Conservation (phyloP, 164 flowering plant species). For the Nymphaea thermarum region DNA sequence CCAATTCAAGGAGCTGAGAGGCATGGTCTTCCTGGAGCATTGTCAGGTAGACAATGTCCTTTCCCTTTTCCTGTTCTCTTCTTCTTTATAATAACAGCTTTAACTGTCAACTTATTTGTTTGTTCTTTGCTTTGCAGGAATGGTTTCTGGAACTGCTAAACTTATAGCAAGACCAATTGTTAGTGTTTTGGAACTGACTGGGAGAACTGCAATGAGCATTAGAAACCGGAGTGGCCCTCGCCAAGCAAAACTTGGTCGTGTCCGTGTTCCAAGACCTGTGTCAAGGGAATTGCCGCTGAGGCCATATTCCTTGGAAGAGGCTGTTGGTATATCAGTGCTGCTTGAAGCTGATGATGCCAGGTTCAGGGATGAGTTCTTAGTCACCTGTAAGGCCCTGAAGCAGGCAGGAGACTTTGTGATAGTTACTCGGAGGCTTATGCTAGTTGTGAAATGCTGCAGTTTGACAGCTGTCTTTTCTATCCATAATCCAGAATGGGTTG, state of each 20-base stretch:
- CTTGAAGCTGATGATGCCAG: conserved; percentile 35
- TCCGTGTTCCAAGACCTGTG: conserved; percentile 79
- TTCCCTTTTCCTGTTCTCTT: neutral
- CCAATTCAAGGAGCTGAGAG: conserved; percentile 91
- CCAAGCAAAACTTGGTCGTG: conserved; percentile 35
- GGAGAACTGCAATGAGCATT: conserved; percentile 94
- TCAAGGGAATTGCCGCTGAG: conserved; percentile 47
- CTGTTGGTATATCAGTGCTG: conserved; percentile 65
- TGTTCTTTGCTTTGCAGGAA: conserved; percentile 33
- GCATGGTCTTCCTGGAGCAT: conserved; percentile 92
- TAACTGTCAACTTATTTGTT: neutral
- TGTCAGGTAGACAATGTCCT: conserved; percentile 50
- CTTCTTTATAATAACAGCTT: neutral
- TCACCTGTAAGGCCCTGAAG: conserved; percentile 66
- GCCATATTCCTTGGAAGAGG: conserved; percentile 95
- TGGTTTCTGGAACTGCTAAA: conserved; percentile 79
- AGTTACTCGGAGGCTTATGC: conserved; percentile 44
- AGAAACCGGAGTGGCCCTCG: conserved; percentile 69
- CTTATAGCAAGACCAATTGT: conserved; percentile 93
- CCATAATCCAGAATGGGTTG: conserved; percentile 58
- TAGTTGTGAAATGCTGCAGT: conserved; percentile 53
- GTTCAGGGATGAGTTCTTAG: conserved; percentile 45
- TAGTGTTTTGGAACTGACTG: conserved; percentile 89
- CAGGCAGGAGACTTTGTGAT: conserved; percentile 51
- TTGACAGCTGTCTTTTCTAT: conserved; percentile 46